Evolutionary conservation across 306 rosid species (phyloP), one percentile per base, ranked within the genome.

Genomic region (Casuarina glauca): DNA sequence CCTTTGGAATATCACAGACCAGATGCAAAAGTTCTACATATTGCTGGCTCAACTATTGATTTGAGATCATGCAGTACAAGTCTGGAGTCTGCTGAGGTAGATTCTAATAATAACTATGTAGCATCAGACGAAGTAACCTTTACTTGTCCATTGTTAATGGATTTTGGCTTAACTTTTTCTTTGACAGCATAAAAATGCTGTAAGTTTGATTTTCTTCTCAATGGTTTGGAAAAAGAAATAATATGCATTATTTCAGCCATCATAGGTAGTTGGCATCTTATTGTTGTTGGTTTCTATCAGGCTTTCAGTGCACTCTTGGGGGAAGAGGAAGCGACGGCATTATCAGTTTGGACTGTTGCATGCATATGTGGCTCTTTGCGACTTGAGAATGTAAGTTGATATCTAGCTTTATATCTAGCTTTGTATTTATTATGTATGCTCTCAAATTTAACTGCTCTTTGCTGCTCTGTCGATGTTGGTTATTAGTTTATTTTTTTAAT

Each of bases 311-410:
- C 89, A 46, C 91, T 96, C 84, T 68, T 88, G 80, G 93, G 75
- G 9, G 96, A 93, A 88, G 99, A 96, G 88, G 99, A 96, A 89
- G 98, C 98, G 71, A 80, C 90, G 76, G 93, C 98, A 68, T 86
- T 96, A 81, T 96, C 99, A 68, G 84, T 85, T 80, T 96, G 98
- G 97, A 90, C 98, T 80, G 86, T 96, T 69, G 97, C 98, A 64
- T 90, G 94, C 90, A 57, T 93, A 44, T 96, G 99, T 85, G 98
- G 99, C 77, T 88, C 97, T 78, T 87, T 96, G 81, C 95, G 97
- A 82, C 98, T 96, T 69, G 99, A 96, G 82, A 77, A 93, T 87
- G 99, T 96, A 82, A 78, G 90, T 81, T 81, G 74, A 72, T 79
- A 61, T 60, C 17, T 75, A 67, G 51, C n/a, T 67, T 9, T 9